These are phyloP conservation scores for Delonix regia DNA, from an alignment of 306 rosid species.

Conservation along the genomic window DNA sequence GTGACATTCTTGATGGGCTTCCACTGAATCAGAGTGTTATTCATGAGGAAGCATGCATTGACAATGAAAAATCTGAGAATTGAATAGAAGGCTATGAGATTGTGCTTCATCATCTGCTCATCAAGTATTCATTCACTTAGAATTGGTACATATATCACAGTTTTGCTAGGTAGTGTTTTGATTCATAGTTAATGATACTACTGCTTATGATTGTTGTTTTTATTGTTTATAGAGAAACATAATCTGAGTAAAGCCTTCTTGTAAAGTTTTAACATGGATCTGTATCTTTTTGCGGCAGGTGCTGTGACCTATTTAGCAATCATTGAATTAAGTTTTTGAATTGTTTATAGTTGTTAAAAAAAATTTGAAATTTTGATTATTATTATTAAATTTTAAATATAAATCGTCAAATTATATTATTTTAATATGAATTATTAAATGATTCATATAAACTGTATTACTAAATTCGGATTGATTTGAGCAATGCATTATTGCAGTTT, in stretches of 20 bases:
- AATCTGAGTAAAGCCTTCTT: constrained; percentile 29
- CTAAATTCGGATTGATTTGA: too few relatives aligned
- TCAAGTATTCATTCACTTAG: constrained; percentile 30
- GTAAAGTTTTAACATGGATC: constrained; percentile 47
- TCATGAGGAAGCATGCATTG: constrained; percentile 46
- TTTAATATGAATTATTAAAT: too few relatives aligned
- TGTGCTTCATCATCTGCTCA: constrained; percentile 9
- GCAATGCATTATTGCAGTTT: constrained; percentile 29
- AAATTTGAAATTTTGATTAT: too few relatives aligned
- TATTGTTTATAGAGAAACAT: constrained; percentile 25
- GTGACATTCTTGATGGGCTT: constrained; percentile 57
- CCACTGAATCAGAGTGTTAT: constrained; percentile 56
- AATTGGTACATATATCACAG: constrained; percentile 43
- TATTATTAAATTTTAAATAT: too few relatives aligned
- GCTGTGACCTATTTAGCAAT: too few relatives aligned
- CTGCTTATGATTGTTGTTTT: constrained; percentile 33
- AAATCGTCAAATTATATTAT: too few relatives aligned
- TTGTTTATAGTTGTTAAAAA: too few relatives aligned
- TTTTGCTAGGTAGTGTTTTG: constrained; percentile 55
- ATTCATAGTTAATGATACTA: constrained; percentile 33
- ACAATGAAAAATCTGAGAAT: constrained; percentile 1
- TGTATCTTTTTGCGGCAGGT: too few relatives aligned
- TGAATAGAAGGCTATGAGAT: constrained; percentile 43
- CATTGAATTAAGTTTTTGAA: too few relatives aligned
- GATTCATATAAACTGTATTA: too few relatives aligned